Base-by-base conservation (phyloP, 2,329 filamentous ascomycete species). In the Fusarium sp. region DNA sequence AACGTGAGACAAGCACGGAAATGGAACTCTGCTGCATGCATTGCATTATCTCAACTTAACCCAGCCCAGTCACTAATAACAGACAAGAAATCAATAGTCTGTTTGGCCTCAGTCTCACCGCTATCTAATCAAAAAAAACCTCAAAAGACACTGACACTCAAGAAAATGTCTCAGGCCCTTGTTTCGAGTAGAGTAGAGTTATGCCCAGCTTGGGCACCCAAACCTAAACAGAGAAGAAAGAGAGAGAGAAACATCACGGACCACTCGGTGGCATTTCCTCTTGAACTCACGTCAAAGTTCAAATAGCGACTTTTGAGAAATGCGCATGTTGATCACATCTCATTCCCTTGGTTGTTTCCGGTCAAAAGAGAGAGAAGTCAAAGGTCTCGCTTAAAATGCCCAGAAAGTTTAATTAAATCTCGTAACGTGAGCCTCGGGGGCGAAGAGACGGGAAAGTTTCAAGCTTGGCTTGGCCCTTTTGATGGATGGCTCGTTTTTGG, bases 101-200 rank as follows among this genome's bases (percentile, higher is more conserved):
- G 51, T 64, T 36, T 35, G 63, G 38, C 62, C 56, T 60, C 54
- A 47, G 59, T 47, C 51, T 72, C 69, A 72, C 69, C 63, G 69
- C 63, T 64, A 53, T 59, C 32, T 67, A 67, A 41, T 60, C 4
- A 41, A 41, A 39, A 39, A 41, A 39, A 38, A 24, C 20, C 51
- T 54, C 35, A 54, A 26, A 38, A 51, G 35, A 35, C 48, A 32
- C 48, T 51, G 17, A 36, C 17, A 36, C 35, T 36, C 30, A 24
- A 12, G 42, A 50, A 39, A 65, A 65, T 55, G 58, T 70, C 68
- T 66, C 55, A 38, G 39, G 55, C n/a, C 51, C 58, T 60, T 55
- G 67, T 69, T 69, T 69, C 66, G 58, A 57, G 39, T 69, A 59
- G 28, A 57, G 39, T 69, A 59, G 28, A 69, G 41, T 63, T 39